A percentile compares a stretch with the other conserved stretches of the same genome.
These are phyloP conservation scores for Aspergillus ostianus DNA, from an alignment of 495 filamentous ascomycete species.

Conservation along the genomic window DNA sequence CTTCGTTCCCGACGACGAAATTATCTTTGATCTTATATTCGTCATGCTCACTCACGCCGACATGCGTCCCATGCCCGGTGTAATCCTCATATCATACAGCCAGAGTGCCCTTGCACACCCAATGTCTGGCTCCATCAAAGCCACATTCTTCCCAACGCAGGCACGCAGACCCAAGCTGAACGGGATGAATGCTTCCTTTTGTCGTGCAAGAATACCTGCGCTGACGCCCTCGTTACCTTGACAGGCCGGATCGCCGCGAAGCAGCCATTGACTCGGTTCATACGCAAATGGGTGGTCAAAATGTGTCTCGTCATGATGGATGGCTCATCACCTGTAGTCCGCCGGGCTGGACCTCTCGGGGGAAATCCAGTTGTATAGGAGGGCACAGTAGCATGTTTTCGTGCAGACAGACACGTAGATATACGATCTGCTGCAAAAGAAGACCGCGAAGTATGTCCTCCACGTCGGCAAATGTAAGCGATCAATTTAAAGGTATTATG, in stretches of 20 bases:
- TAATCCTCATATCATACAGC: conserved; percentile 9
- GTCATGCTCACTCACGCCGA: neutral
- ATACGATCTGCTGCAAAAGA: conserved; percentile 40
- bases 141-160: conserved; percentile 60
- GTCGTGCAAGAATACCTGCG: conserved; percentile 1
- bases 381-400: conserved; percentile 71
- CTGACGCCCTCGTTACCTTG: conserved; percentile 18
- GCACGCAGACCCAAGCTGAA: conserved; percentile 56
- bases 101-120: conserved; percentile 8
- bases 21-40: neutral
- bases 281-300: conserved; percentile 52
- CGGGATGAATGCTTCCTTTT: conserved; percentile 47
- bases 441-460: too few species aligned
- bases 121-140: conserved; percentile 33
- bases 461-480: too few species aligned
- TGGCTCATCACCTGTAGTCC: conserved; percentile 57
- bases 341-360: conserved; percentile 53
- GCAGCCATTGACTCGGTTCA: conserved; percentile 53
- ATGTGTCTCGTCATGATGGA: conserved; percentile 56
- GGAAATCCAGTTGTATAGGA: conserved; percentile 55
- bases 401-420: conserved; percentile 54
- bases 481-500: too few species aligned
- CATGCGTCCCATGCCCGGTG: conserved; percentile 3
- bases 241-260: neutral
- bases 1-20: neutral